These are phyloP conservation scores for Fraxinus sp. DNA, from an alignment of 305 asterid genomes.

Conservation along the genomic window DNA sequence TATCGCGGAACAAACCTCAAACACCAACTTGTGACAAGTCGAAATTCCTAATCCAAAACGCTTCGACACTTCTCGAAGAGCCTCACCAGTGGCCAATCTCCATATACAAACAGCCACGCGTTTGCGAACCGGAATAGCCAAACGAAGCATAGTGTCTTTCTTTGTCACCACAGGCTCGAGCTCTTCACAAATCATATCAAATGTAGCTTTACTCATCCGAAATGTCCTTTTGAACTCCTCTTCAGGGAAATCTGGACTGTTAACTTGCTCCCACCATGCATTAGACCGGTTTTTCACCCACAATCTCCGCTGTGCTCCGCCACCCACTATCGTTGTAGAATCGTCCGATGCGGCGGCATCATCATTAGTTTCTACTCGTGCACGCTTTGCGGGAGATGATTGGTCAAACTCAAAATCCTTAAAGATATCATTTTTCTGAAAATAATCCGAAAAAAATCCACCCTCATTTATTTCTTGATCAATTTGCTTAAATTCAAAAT, in stretches of 20 bases:
- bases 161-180: slow-evolving; percentile 58
- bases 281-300: slow-evolving; percentile 77
- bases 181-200: slow-evolving; percentile 58
- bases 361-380: slow-evolving; percentile 19
- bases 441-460: neutral
- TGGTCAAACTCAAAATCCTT: neutral
- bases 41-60: slow-evolving; percentile 79
- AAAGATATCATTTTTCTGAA: neutral
- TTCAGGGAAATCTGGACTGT: slow-evolving; percentile 54
- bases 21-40: slow-evolving; percentile 77
- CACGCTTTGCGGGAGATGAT: slow-evolving; percentile 10
- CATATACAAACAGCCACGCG: slow-evolving; percentile 79
- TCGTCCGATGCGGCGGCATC: slow-evolving; percentile 9
- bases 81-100: slow-evolving; percentile 76
- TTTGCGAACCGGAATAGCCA: slow-evolving; percentile 73
- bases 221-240: slow-evolving; percentile 60
- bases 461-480: neutral
- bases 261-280: slow-evolving; percentile 77
- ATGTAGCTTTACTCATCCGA: slow-evolving; percentile 63
- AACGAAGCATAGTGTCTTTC: slow-evolving; percentile 68
- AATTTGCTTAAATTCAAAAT: neutral
- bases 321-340: slow-evolving; percentile 9
- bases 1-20: slow-evolving; percentile 75
- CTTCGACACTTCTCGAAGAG: slow-evolving; percentile 72
- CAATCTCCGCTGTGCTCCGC: slow-evolving; percentile 44